Evolutionary conservation across 2,329 filamentous ascomycete species (phyloP).

Genomic region (Aspergillus quadricinctus): DNA sequence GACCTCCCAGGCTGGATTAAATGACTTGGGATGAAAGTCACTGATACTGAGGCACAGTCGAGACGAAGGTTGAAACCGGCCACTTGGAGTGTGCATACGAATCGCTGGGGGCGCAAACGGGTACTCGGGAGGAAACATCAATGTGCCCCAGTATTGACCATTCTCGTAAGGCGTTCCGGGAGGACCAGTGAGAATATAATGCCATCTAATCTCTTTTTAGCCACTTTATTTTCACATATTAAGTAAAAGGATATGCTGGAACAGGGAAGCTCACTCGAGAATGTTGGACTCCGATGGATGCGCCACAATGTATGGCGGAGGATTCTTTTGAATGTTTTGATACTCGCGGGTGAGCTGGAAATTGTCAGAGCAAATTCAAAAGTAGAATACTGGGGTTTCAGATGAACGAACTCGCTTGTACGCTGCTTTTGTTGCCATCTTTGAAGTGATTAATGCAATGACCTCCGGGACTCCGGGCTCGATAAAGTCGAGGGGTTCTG

Average conservation of each 20-base stretch:
- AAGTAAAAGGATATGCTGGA: background rate
- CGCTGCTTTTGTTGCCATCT: conserved; percentile 68
- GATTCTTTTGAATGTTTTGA: conserved; percentile 64
- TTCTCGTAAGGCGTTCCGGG: conserved; percentile 89
- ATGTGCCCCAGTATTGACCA: conserved; percentile 96
- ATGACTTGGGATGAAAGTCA: conserved; percentile 96
- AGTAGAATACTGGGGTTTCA: background rate
- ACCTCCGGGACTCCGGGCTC: background rate
- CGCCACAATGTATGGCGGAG: conserved; percentile 81
- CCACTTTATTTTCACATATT: background rate
- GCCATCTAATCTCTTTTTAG: conserved; percentile 59
- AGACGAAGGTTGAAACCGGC: conserved; percentile 89
- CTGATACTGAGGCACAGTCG: conserved; percentile 92
- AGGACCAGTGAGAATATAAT: conserved; percentile 92
- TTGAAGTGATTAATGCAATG: conserved; percentile 1
- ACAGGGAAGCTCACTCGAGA: conserved; percentile 61
- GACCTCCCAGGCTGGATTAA: conserved; percentile 98
- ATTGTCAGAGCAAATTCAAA: conserved; percentile 7
- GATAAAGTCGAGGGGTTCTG: background rate
- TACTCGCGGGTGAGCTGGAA: conserved; percentile 60
- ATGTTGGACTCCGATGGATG: conserved; percentile 90
- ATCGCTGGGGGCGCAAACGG: conserved; percentile 96
- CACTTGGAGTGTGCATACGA: conserved; percentile 96
- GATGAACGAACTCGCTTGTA: conserved; percentile 60
- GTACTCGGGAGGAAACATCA: conserved; percentile 94